Evolutionary conservation across 2,329 filamentous ascomycete species (phyloP).

Genomic region (Trichoderma guizhouense): DNA sequence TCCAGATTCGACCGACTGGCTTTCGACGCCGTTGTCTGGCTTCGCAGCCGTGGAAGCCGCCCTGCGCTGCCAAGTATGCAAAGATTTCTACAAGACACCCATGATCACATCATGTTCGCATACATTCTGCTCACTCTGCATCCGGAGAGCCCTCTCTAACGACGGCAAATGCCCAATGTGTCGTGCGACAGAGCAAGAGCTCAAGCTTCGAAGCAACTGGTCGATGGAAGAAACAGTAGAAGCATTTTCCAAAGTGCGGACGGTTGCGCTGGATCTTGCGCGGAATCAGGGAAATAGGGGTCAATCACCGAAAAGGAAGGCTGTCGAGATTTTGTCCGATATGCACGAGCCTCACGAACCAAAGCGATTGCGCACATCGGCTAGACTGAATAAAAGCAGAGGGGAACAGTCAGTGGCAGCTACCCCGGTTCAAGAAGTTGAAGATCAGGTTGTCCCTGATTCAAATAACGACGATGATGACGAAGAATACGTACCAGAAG

Average conservation of each 20-base stretch:
- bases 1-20: slow-evolving; percentile 82
- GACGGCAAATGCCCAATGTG: slow-evolving; percentile 90
- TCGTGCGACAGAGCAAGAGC: slow-evolving; percentile 72
- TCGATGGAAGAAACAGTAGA: slow-evolving; percentile 81
- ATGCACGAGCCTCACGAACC: slow-evolving; percentile 28
- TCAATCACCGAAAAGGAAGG: slow-evolving; percentile 51
- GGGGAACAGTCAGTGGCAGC: slow-evolving; percentile 30
- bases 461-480: slow-evolving; percentile 22
- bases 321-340: slow-evolving; percentile 32
- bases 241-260: slow-evolving; percentile 66
- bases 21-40: slow-evolving; percentile 62
- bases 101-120: slow-evolving; percentile 94
- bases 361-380: slow-evolving; percentile 54
- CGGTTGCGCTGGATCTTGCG: slow-evolving; percentile 62
- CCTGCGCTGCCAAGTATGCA: slow-evolving; percentile 94
- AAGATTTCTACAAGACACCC: slow-evolving; percentile 92
- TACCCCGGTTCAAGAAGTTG: background rate
- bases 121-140: slow-evolving; percentile 95
- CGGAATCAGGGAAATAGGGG: slow-evolving; percentile 29
- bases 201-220: slow-evolving; percentile 81
- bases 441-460: slow-evolving; percentile 22
- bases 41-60: slow-evolving; percentile 75
- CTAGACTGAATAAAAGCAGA: slow-evolving; percentile 44
- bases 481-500: slow-evolving; percentile 32
- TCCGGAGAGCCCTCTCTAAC: slow-evolving; percentile 75